Evolutionary conservation across 805 yeast genomes (phyloP), one percentile per base, ranked within the genome.

Genomic region (Kazachstania martiniae): DNA sequence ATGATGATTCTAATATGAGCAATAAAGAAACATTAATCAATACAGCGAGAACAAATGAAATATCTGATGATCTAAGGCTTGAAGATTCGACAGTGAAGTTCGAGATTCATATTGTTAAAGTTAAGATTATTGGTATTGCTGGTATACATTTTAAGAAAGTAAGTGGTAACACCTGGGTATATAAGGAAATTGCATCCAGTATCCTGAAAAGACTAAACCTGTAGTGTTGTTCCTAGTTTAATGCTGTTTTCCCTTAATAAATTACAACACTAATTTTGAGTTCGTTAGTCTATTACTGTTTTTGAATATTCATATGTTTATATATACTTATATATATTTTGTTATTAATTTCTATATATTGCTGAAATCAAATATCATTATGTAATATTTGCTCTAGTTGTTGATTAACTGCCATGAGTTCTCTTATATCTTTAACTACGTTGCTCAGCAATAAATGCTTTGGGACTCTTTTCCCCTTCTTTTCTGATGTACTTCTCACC

Each of bases 61-160:
- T n/a, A n/a, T n/a, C n/a, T n/a, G n/a, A n/a, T n/a, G n/a, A n/a
- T n/a, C n/a, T n/a, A n/a, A n/a, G n/a, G n/a, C n/a, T 19, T 19
- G 9, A 19, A 19, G 9, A 19, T 19, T 7, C 7, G 21, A 74
- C 42, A 29, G 31, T 89, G 49, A 76, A 80, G 49, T 87, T 87
- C 58, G 96, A 89, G 53, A 82, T 89, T 40, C 86, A 82, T 53
- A 76, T 87, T 41, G 96, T 87, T 25, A 86, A 86, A 53, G 93
- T 87, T 29, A 94, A 95, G 28, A 68, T 87, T 43, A 81, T 87
- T 34, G 85, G 93, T 4, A 65, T 89, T 38, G 86, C 81, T 43
- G 97, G 97, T 58, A 87, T 87, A 29, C 96, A 89, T 56, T 86
- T 87, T 64, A 89, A 89, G 66, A 87, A 87, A 54, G 69, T 87